These are phyloP conservation scores for Urostyla sp. DNA, from an alignment of 73 alveolate species.

Conservation along the genomic window DNA sequence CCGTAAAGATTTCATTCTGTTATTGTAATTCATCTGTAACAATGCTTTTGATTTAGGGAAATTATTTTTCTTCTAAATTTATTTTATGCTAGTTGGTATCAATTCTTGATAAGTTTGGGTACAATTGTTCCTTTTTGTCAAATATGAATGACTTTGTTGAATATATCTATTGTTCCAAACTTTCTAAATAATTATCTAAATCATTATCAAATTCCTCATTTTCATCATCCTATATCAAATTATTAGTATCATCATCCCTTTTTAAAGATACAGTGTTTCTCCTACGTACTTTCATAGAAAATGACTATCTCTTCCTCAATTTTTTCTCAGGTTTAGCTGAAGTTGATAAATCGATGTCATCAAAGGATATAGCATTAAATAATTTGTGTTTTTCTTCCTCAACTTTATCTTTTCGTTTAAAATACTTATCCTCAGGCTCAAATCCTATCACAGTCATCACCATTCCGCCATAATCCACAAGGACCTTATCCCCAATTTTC, in stretches of 20 bases:
- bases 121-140: too few relatives aligned
- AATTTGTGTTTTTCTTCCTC: neutral
- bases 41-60: neutral
- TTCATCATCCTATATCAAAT: neutral
- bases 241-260: conserved; percentile 7
- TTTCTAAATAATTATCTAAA: neutral
- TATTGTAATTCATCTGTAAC: neutral
- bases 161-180: too few relatives aligned
- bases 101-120: too few relatives aligned
- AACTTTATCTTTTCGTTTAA: neutral
- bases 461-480: conserved; percentile 46
- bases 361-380: neutral
- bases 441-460: conserved; percentile 49
- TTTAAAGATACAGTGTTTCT: neutral
- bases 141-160: too few relatives aligned
- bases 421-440: conserved; percentile 42
- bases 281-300: neutral
- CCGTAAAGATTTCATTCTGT: neutral
- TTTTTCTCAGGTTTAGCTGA: neutral
- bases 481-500: conserved; percentile 24
- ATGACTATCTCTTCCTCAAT: neutral
- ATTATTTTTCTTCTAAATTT: neutral
- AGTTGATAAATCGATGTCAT: neutral
- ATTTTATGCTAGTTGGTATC: neutral
- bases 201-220: too few relatives aligned